Conservation (phyloP, 1,139 yeast genomes). For the Saccharomyces hybrid region DNA sequence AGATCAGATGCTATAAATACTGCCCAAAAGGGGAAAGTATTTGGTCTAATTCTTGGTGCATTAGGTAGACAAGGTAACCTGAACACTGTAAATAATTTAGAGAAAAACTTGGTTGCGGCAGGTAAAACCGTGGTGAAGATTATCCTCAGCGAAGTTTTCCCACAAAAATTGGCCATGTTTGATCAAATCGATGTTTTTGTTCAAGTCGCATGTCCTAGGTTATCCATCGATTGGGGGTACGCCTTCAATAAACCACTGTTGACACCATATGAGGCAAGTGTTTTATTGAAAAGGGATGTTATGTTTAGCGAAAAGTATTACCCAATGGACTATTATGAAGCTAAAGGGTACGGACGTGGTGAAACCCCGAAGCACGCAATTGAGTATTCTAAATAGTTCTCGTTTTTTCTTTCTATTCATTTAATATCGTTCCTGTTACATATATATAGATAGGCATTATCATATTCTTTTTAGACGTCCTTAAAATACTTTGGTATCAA, state of each 20-base stretch:
- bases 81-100: constrained; percentile 59
- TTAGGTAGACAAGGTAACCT: constrained; percentile 94
- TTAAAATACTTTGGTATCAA: neutral
- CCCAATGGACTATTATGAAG: constrained; percentile 93
- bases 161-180: constrained; percentile 87
- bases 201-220: constrained; percentile 95
- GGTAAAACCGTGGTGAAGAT: constrained; percentile 74
- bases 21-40: constrained; percentile 51
- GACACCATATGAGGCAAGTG: constrained; percentile 96
- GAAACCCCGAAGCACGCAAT: constrained; percentile 43
- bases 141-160: constrained; percentile 85
- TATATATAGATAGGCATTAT: neutral
- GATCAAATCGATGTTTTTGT: constrained; percentile 91
- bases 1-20: constrained; percentile 66
- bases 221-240: constrained; percentile 98
- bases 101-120: constrained; percentile 41
- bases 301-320: constrained; percentile 62
- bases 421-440: neutral
- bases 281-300: constrained; percentile 64
- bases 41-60: constrained; percentile 90
- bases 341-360: constrained; percentile 92
- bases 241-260: constrained; percentile 87
- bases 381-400: neutral
- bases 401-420: neutral
- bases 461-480: neutral